Evolutionary conservation across 2,329 filamentous ascomycete genomes (phyloP).

Genomic region (Curvularia verruculosa): DNA sequence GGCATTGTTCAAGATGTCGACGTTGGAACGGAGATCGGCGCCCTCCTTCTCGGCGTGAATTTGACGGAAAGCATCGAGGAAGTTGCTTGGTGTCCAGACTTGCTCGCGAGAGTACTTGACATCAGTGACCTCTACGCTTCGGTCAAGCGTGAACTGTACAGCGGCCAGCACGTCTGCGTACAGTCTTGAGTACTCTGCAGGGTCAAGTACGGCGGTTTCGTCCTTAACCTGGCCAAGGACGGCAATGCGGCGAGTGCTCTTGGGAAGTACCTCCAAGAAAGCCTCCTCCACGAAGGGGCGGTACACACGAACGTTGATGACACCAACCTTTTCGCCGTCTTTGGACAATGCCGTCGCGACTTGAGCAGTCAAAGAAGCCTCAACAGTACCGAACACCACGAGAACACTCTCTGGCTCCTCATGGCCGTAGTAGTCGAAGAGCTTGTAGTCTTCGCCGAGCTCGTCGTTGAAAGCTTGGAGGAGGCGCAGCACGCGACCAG

Average conservation of each 20-base stretch:
- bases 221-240: slow-evolving; percentile 89
- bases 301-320: slow-evolving; percentile 91
- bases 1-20: slow-evolving; percentile 60
- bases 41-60: slow-evolving; percentile 51
- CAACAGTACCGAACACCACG: slow-evolving; percentile 90
- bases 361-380: slow-evolving; percentile 84
- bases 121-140: slow-evolving; percentile 72
- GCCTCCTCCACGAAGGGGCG: slow-evolving; percentile 94
- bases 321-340: slow-evolving; percentile 78
- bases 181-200: slow-evolving; percentile 79
- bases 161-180: slow-evolving; percentile 91
- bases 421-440: slow-evolving; percentile 94
- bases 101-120: slow-evolving; percentile 85
- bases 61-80: slow-evolving; percentile 57
- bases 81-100: slow-evolving; percentile 65
- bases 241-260: slow-evolving; percentile 74
- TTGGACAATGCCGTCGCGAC: slow-evolving; percentile 74
- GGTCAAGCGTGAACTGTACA: slow-evolving; percentile 69
- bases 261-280: slow-evolving; percentile 81
- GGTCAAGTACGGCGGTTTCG: slow-evolving; percentile 73
- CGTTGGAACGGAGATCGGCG: slow-evolving; percentile 53
- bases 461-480: slow-evolving; percentile 83
- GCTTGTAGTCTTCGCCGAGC: slow-evolving; percentile 88
- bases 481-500: slow-evolving; percentile 73
- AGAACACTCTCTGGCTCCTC: slow-evolving; percentile 78